phyloP scores from a whole-genome alignment of 2,329 filamentous ascomycete genomes.

The Aspergillus proliferans region DNA sequence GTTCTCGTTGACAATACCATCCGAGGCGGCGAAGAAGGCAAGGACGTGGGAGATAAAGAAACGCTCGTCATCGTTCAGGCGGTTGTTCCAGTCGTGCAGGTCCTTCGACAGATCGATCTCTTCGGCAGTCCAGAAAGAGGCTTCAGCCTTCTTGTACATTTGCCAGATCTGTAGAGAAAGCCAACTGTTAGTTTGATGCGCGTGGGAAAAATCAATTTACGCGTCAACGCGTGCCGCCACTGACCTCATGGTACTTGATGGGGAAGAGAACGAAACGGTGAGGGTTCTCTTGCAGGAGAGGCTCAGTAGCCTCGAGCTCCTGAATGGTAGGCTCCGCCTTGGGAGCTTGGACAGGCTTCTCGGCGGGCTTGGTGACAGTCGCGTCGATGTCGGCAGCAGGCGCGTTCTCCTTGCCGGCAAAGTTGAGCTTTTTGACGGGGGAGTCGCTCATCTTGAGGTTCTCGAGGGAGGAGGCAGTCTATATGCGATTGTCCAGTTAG shows the following conservation, averaged over 20 bases:
- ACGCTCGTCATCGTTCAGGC: slow-evolving; percentile 90
- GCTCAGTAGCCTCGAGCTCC: slow-evolving; percentile 72
- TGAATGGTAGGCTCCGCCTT: slow-evolving; percentile 51
- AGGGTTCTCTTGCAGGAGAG: slow-evolving; percentile 89
- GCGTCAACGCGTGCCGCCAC: slow-evolving; percentile 55
- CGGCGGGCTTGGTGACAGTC: slow-evolving; percentile 51
- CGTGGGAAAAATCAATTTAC: slow-evolving; percentile 52
- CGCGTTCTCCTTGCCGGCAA: slow-evolving; percentile 79
- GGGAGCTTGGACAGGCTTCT: slow-evolving; percentile 38
- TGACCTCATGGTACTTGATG: slow-evolving; percentile 98
- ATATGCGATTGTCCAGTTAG: slow-evolving; percentile 7
- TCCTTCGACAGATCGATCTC: slow-evolving; percentile 99
- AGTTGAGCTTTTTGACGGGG: slow-evolving; percentile 82
- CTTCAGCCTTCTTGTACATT: slow-evolving; percentile 99
- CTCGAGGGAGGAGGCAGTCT: slow-evolving; percentile 84
- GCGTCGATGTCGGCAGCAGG: slow-evolving; percentile 48
- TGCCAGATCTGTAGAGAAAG: slow-evolving; percentile 75
- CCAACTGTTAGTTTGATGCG: slow-evolving; percentile 30
- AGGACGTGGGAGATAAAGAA: slow-evolving; percentile 98
- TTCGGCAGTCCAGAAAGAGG: slow-evolving; percentile 99
- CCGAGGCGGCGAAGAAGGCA: slow-evolving; percentile 97
- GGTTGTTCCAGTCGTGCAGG: slow-evolving; percentile 98
- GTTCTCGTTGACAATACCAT: slow-evolving; percentile 99
- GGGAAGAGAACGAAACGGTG: slow-evolving; percentile 96
- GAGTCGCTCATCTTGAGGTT: slow-evolving; percentile 83